These are phyloP conservation scores for Alternaria dauci DNA, from an alignment of 2,329 filamentous ascomycete species.

Conservation along the genomic window DNA sequence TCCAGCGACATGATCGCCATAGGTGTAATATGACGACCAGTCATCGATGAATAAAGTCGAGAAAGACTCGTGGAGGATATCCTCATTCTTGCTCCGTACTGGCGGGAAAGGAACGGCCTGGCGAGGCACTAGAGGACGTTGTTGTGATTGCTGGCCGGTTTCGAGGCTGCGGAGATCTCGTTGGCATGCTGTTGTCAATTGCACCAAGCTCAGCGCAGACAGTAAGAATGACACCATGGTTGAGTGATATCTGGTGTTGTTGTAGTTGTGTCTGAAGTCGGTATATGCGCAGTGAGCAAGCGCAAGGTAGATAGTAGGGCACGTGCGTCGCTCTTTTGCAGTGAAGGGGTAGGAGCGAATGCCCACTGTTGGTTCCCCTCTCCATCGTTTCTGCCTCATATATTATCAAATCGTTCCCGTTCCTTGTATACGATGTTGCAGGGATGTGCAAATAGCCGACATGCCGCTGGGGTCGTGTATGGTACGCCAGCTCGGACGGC, in stretches of 20 bases:
- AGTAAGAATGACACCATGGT: not conserved
- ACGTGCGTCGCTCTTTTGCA: not conserved
- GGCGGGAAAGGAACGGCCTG: constrained; percentile 43
- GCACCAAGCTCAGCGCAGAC: not conserved
- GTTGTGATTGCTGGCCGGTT: not conserved
- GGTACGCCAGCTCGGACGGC: not conserved
- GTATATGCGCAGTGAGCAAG: not conserved
- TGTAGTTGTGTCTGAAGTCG: not conserved
- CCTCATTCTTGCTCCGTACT: constrained; percentile 46
- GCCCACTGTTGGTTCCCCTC: not conserved
- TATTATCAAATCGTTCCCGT: not conserved
- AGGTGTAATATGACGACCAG: constrained; percentile 51
- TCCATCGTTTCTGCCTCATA: not conserved
- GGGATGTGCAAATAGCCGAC: constrained; percentile 1
- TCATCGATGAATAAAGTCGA: constrained; percentile 49
- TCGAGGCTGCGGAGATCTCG: not conserved
- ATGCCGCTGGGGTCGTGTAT: too few species aligned
- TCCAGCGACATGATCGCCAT: constrained; percentile 46
- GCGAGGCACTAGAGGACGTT: not conserved
- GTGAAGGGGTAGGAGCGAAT: not conserved
- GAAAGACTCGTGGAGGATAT: constrained; percentile 51
- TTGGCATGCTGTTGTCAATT: not conserved
- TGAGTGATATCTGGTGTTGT: not conserved
- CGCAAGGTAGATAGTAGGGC: not conserved
- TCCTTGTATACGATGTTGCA: not conserved